A percentile compares a stretch with the other conserved stretches of the same genome.
phyloP scores from a whole-genome alignment of 208 protist genomes.

The Lotmaria passim region DNA sequence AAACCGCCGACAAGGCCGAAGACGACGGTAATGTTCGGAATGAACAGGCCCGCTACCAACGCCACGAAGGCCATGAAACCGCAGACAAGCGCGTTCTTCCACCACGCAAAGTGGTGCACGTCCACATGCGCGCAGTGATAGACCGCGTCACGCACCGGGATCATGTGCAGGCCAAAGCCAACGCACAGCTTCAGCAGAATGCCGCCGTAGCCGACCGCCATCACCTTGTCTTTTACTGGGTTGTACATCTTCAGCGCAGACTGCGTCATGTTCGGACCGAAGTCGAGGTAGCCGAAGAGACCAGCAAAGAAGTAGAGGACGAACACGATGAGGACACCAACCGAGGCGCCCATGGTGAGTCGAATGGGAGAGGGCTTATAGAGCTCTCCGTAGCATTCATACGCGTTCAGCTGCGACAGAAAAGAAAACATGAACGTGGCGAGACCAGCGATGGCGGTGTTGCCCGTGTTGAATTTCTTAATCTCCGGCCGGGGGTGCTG shows the following conservation, averaged over 20 bases:
- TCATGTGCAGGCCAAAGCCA: slow-evolving; percentile 66
- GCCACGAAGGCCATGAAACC: slow-evolving; percentile 38
- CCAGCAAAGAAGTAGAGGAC: slow-evolving; percentile 77
- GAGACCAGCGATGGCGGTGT: slow-evolving; percentile 56
- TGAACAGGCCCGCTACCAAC: slow-evolving; percentile 71
- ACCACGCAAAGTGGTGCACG: slow-evolving; percentile 49
- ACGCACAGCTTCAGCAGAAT: slow-evolving; percentile 81
- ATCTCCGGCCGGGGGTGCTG: slow-evolving; percentile 46
- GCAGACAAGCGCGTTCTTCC: slow-evolving; percentile 52
- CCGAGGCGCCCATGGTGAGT: slow-evolving; percentile 51
- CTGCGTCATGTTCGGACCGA: slow-evolving; percentile 45
- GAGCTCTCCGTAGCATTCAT: slow-evolving; percentile 73
- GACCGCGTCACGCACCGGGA: slow-evolving; percentile 64
- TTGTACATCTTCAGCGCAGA: slow-evolving; percentile 72
- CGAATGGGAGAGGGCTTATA: slow-evolving; percentile 45
- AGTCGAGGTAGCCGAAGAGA: slow-evolving; percentile 84
- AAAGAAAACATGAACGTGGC: slow-evolving; percentile 78
- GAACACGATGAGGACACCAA: slow-evolving; percentile 57
- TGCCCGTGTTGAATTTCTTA: slow-evolving; percentile 52
- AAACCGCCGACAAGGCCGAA: slow-evolving; percentile 78
- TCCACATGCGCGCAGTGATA: slow-evolving; percentile 59
- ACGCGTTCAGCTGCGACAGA: slow-evolving; percentile 74
- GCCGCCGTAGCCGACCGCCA: slow-evolving; percentile 60
- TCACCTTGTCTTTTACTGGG: slow-evolving; percentile 51
- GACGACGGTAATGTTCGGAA: slow-evolving; percentile 68